Base-by-base conservation (phyloP, 2,329 filamentous ascomycete genomes). In the Dactylonectria macrodidyma region DNA sequence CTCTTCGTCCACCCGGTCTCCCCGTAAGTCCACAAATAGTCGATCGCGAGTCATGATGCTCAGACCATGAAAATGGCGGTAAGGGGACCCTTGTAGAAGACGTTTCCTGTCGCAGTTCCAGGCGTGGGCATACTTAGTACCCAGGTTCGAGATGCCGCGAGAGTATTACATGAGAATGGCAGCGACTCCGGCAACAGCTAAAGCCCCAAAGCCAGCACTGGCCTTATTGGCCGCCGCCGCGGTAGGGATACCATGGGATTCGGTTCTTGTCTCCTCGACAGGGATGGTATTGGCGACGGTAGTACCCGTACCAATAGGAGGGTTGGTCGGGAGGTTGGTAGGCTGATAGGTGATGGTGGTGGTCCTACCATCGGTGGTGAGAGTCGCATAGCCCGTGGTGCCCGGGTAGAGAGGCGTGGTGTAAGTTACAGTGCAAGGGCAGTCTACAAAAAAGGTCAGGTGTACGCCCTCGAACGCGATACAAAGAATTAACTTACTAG, bases 361-460 rank as follows among this genome's bases (percentile, higher is more conserved):
- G 33, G 60, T 51, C 19, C 34, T 33, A 16, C 38, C 59, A 14
- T 46, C 38, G 48, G 22, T 52, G 14, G 61, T 54, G 16, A 65
- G 52, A 22, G 63, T 62, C 46, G 59, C 38, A 62, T 36, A 59
- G 50, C 55, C 46, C 6, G 66, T 59, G 19, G 57, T 50, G 9
- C 54, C 51, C 19, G 65, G 52, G 16, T 44, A 36, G 58, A 30
- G 16, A 30, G 52, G 66, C n/a, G 55, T 55, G 24, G 68, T 68
- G 66, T 81, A 75, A 59, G 79, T 82, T 59, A 85, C 70, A 41
- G 83, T 84, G 75, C 84, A 86, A 61, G 84, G 84, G 72, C 84
- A 86, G 79, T 85, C 83, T 84, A 50, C 30, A 2, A 11, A 11
- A 8, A 26, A 55, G 22, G 73, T 82, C 67, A 82, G 77, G 66